These are phyloP conservation scores for Piromyces sp. DNA, from an alignment of 192 early-diverging fungal genomes.

Conservation along the genomic window DNA sequence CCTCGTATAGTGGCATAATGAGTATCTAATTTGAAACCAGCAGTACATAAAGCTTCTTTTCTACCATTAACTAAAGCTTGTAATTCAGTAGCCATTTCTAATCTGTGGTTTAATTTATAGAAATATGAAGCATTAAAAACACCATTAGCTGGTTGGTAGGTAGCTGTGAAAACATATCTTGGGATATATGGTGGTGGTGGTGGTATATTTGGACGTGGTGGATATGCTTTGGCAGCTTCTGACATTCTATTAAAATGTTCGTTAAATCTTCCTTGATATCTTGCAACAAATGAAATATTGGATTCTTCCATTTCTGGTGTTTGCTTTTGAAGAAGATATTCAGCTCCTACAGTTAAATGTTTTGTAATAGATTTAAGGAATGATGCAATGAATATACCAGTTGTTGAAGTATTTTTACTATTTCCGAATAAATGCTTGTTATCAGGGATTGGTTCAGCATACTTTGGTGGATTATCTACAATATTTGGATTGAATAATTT, in stretches of 20 bases:
- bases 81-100: conserved; percentile 82
- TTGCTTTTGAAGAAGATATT: conserved; percentile 69
- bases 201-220: conserved; percentile 20
- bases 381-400: conserved; percentile 72
- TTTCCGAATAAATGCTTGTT: not conserved
- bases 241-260: conserved; percentile 15
- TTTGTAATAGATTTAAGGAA: conserved; percentile 81
- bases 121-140: conserved; percentile 70
- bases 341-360: conserved; percentile 65
- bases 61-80: conserved; percentile 54
- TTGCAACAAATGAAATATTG: conserved; percentile 47
- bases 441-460: not conserved
- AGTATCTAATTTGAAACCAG: conserved; percentile 97
- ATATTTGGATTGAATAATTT: conserved; percentile 94
- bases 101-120: conserved; percentile 77
- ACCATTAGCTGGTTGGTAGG: conserved; percentile 21
- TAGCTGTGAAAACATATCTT: conserved; percentile 26
- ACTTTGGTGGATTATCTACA: conserved; percentile 32
- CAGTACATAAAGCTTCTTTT: conserved; percentile 77
- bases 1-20: conserved; percentile 76
- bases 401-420: conserved; percentile 18
- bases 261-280: conserved; percentile 28
- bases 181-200: conserved; percentile 31
- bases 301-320: conserved; percentile 66
- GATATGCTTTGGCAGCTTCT: conserved; percentile 28